phyloP scores from a whole-genome alignment of 192 early-diverging fungal species.

The Coemansia sp. region DNA sequence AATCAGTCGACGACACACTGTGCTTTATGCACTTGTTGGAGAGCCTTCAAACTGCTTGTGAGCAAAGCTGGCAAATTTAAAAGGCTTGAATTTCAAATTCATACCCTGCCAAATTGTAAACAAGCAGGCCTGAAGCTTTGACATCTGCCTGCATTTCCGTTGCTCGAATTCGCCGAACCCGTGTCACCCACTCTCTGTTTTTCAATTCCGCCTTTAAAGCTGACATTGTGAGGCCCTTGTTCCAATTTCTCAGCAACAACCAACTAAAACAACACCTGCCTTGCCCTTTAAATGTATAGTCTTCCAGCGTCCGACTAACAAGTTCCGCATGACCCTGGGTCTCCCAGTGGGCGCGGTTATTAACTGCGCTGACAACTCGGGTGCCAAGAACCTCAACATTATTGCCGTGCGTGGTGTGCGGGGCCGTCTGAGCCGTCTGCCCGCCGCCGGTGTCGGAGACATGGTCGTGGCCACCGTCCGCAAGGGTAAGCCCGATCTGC shows the following conservation, averaged over 20 bases:
- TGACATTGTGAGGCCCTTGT: neutral
- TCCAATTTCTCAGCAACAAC: neutral
- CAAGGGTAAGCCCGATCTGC: conserved; percentile 99
- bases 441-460: conserved; percentile 97
- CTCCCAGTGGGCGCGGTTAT: conserved; percentile 94
- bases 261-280: neutral
- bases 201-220: neutral
- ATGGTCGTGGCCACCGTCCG: conserved; percentile 99
- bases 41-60: conserved; percentile 1
- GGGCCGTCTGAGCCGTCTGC: conserved; percentile 95
- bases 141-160: neutral
- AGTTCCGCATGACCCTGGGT: conserved; percentile 99
- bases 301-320: conserved; percentile 70
- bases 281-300: conserved; percentile 5
- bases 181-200: neutral
- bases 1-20: too few relatives aligned
- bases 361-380: conserved; percentile 99
- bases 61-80: neutral
- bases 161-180: neutral
- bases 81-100: conserved; percentile 1
- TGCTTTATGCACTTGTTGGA: neutral
- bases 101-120: neutral
- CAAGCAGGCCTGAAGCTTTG: neutral
- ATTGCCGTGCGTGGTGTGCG: conserved; percentile 96
- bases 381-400: conserved; percentile 99